Evolutionary conservation across 768 basidiomycete species (phyloP).

Genomic region (Kwoniella bestiolae): DNA sequence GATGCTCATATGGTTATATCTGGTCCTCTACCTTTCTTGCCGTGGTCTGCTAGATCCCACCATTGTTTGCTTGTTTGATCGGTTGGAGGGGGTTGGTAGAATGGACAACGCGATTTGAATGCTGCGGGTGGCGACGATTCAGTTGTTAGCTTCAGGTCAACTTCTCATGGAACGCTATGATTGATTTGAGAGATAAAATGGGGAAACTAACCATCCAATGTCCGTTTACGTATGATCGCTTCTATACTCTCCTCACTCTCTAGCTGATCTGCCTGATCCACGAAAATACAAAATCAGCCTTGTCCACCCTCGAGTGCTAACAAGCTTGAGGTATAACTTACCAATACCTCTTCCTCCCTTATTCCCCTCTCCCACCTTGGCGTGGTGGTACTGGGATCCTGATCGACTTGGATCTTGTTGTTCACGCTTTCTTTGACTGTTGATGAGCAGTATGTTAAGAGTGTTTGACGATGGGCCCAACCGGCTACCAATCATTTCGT

Average conservation of each 20-base stretch:
- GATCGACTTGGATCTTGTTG: slow-evolving; percentile 34
- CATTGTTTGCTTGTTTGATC: slow-evolving; percentile 38
- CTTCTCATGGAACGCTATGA: too few relatives aligned
- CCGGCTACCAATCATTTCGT: too few relatives aligned
- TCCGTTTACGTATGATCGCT: slow-evolving; percentile 54
- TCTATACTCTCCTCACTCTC: slow-evolving; percentile 53
- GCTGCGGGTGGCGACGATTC: slow-evolving; percentile 30
- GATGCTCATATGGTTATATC: slow-evolving; percentile 22
- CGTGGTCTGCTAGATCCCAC: slow-evolving; percentile 55
- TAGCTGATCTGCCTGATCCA: slow-evolving; percentile 46
- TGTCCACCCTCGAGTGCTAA: too few relatives aligned
- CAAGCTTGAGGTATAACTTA: slow-evolving; percentile 30
- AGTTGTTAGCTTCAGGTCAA: neutral
- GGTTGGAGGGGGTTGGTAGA: slow-evolving; percentile 41
- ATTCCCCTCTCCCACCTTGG: slow-evolving; percentile 31
- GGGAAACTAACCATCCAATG: slow-evolving; percentile 49
- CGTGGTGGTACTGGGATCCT: slow-evolving; percentile 5
- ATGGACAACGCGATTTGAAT: slow-evolving; percentile 55
- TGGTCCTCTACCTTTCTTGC: slow-evolving; percentile 40
- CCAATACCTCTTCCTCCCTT: slow-evolving; percentile 52
- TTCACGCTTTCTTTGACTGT: slow-evolving; percentile 42
- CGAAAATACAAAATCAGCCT: too few relatives aligned
- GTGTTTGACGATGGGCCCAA: slow-evolving; percentile 54
- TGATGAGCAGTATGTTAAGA: slow-evolving; percentile 47
- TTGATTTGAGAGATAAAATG: neutral